These are phyloP conservation scores for Cryptococcus jaspeensis DNA, from an alignment of 1,284 basidiomycete genomes.

Conservation along the genomic window DNA sequence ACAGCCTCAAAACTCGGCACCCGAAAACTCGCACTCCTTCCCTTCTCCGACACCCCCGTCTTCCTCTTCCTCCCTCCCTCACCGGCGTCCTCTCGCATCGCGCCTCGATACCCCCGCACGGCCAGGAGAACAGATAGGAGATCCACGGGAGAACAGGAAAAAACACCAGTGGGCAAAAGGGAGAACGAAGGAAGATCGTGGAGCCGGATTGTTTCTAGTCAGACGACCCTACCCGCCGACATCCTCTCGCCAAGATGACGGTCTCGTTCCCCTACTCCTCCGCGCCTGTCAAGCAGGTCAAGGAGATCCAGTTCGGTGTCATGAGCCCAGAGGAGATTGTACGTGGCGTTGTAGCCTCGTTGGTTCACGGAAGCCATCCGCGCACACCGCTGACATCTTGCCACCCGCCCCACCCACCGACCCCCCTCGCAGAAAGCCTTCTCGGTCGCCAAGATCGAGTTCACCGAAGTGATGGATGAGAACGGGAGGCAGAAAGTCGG, in stretches of 20 bases:
- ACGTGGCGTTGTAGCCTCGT: constrained; percentile 49
- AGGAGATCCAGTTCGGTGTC: constrained; percentile 99
- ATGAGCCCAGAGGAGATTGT: constrained; percentile 99
- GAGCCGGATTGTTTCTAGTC: background rate
- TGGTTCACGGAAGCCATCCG: background rate
- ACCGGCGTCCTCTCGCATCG: no score
- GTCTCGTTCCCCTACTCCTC: constrained; percentile 70
- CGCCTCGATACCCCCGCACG: no score
- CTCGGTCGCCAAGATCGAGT: constrained; percentile 96
- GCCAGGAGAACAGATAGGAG: no score
- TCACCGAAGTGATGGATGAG: constrained; percentile 98
- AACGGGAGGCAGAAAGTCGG: constrained; percentile 81
- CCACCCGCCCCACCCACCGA: constrained; percentile 5
- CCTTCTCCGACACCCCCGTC: background rate
- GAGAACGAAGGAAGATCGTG: background rate
- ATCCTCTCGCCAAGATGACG: constrained; percentile 35
- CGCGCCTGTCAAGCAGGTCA: constrained; percentile 89
- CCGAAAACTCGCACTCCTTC: no score
- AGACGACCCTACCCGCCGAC: no score
- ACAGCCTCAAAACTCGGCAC: no score
- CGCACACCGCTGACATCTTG: background rate
- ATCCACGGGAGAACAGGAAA: no score
- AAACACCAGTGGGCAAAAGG: background rate
- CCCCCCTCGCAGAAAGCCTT: constrained; percentile 75
- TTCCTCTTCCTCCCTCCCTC: background rate